Evolutionary conservation across 2,329 filamentous ascomycete genomes (phyloP).

Genomic region (Microascus cirrosus): DNA sequence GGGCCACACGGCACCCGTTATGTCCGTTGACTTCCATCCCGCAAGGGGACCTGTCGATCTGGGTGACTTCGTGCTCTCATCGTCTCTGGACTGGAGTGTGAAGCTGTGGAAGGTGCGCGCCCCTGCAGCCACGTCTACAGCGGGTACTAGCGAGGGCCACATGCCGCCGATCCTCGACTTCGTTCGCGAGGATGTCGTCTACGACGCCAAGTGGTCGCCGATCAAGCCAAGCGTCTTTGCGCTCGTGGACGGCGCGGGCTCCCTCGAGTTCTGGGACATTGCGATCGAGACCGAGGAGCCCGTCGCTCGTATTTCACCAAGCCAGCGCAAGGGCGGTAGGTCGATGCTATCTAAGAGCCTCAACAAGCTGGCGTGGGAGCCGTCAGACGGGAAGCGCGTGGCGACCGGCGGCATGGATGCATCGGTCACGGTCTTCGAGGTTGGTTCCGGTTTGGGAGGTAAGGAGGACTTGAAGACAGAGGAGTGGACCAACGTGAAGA

Average conservation of each 20-base stretch:
- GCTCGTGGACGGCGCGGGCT: conserved; percentile 84
- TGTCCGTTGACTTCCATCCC: conserved; percentile 93
- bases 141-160: conserved; percentile 27
- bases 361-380: conserved; percentile 93
- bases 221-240: conserved; percentile 91
- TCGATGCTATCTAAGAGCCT: conserved; percentile 72
- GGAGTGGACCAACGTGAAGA: conserved; percentile 91
- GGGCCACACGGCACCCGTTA: conserved; percentile 87
- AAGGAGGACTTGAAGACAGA: conserved; percentile 73
- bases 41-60: conserved; percentile 86
- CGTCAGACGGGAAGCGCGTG: conserved; percentile 72
- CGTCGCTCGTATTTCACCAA: conserved; percentile 67
- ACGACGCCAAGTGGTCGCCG: conserved; percentile 92
- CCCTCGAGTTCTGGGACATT: conserved; percentile 90
- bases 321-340: conserved; percentile 49
- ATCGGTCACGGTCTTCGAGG: conserved; percentile 84
- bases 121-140: conserved; percentile 59
- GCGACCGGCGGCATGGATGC: conserved; percentile 91
- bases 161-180: conserved; percentile 78
- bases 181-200: conserved; percentile 89
- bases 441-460: conserved; percentile 71
- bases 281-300: conserved; percentile 89
- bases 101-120: conserved; percentile 93
- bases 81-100: conserved; percentile 91
- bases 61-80: conserved; percentile 85